These are phyloP conservation scores for Hylodesmum podocarpum DNA, from an alignment of 306 rosid species.

Conservation along the genomic window DNA sequence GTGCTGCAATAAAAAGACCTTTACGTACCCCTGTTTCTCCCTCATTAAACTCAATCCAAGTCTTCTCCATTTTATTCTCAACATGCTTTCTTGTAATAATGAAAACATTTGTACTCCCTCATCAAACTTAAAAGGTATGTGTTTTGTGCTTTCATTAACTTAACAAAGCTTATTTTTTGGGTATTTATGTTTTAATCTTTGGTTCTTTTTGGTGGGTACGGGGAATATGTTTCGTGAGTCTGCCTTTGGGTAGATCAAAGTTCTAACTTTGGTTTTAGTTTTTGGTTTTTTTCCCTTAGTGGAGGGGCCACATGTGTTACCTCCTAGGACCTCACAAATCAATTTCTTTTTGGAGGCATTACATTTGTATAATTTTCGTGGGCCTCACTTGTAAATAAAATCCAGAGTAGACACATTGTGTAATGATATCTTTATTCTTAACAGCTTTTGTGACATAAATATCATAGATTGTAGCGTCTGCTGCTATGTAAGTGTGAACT, in stretches of 20 bases:
- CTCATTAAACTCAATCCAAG: slow-evolving; percentile 48
- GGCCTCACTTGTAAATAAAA: no score
- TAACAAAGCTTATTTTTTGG: not conserved
- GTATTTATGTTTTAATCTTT: slow-evolving; percentile 8
- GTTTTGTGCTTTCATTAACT: slow-evolving; percentile 11
- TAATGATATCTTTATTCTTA: no score
- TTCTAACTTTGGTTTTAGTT: slow-evolving; percentile 22
- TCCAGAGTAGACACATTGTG: no score
- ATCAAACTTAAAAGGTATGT: slow-evolving; percentile 42
- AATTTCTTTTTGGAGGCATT: no score
- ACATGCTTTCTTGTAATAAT: not conserved
- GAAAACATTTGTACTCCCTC: not conserved
- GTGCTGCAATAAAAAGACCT: slow-evolving; percentile 34
- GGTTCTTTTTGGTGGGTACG: slow-evolving; percentile 16
- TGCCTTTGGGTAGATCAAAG: slow-evolving; percentile 34
- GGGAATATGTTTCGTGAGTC: slow-evolving; percentile 27
- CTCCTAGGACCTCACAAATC: no score
- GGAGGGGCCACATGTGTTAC: no score
- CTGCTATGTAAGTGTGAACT: no score
- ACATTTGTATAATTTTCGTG: no score
- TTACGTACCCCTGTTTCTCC: slow-evolving; percentile 6
- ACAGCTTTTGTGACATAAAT: no score
- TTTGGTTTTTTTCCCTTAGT: slow-evolving; percentile 3
- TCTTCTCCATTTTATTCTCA: slow-evolving; percentile 38
- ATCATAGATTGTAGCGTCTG: no score